phyloP scores from a whole-genome alignment of 345 rosid genomes.

The Adansonia digitata region DNA sequence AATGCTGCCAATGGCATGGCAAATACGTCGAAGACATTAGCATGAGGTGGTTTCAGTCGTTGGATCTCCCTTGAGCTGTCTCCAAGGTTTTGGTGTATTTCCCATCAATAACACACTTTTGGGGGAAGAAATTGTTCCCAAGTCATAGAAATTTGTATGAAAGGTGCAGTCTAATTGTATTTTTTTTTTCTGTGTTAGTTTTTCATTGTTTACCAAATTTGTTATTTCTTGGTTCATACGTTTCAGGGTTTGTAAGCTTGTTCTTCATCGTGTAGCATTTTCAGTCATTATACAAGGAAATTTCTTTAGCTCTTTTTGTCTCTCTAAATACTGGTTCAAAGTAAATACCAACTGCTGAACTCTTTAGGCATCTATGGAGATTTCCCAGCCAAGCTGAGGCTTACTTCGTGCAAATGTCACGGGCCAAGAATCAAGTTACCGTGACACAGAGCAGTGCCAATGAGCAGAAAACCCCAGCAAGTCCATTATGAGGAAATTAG shows the following conservation, averaged over 20 bases:
- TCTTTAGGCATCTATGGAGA: too few species aligned
- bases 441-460: too few species aligned
- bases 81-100: slow-evolving; percentile 26
- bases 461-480: neutral
- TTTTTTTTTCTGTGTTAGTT: slow-evolving; percentile 8
- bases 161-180: slow-evolving; percentile 14
- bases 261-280: slow-evolving; percentile 15
- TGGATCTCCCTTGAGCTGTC: slow-evolving; percentile 10
- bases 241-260: slow-evolving; percentile 25
- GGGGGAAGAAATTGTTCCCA: slow-evolving; percentile 20
- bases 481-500: neutral
- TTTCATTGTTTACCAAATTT: slow-evolving; percentile 3
- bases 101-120: slow-evolving; percentile 34
- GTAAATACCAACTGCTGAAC: too few species aligned
- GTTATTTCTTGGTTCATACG: slow-evolving; percentile 19
- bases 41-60: slow-evolving; percentile 30
- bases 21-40: slow-evolving; percentile 26
- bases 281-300: neutral
- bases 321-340: neutral
- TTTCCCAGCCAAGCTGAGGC: too few species aligned
- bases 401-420: too few species aligned
- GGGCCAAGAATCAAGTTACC: too few species aligned
- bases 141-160: slow-evolving; percentile 39
- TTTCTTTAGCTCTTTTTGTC: neutral
- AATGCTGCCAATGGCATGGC: slow-evolving; percentile 29